Base-by-base conservation (phyloP, 371 early-diverging fungal species). In the Lichtheimia ornata region DNA sequence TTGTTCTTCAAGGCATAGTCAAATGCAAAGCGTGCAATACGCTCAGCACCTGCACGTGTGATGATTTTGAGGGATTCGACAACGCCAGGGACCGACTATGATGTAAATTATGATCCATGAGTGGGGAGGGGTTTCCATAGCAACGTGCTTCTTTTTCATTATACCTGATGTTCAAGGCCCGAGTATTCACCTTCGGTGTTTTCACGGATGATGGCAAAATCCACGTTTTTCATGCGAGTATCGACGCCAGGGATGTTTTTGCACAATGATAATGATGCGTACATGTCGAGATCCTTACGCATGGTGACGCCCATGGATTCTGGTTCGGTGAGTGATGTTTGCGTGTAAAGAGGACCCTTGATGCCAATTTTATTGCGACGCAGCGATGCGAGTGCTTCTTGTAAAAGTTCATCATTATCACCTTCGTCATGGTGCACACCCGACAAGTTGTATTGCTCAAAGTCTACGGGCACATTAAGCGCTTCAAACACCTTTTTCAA, bases 171-270 rank as follows among this genome's bases (percentile, higher is more conserved):
- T 83, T 98, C 98, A 60, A 96, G 84, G n/a, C 98, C 98, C 66
- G 95, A 91, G 85, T 98, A 98, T 83, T 97, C 97, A 64, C 98
- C 98, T 81, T 98, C 98, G 20, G 97, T 98, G 84, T 97, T 98
- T 79, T 98, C 98, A 83, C 98, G 93, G 73, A 98, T 96, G 66
- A 98, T 95, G 63, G 94, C 92, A 82, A 97, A 88, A 82, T 98
- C 94, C 58, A 98, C 93, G 61, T 89, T 84, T 65, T 88, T 83
- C 81, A 95, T 92, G 66, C 97, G 91, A 43, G 95, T 84, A 7
- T 86, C 72, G 50, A 87, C 83, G 63, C 92, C 90, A 15, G 90
- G 89, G 41, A 95, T 81, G 82, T 95, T 96, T 72, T 88, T 88
- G 71, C 89, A 84, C 53, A 93, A 76, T 20, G 93, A 88, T 54